A percentile compares a stretch with the other conserved stretches of the same genome.
phyloP scores from a whole-genome alignment of 495 filamentous ascomycete species.

The Tuber indicum region DNA sequence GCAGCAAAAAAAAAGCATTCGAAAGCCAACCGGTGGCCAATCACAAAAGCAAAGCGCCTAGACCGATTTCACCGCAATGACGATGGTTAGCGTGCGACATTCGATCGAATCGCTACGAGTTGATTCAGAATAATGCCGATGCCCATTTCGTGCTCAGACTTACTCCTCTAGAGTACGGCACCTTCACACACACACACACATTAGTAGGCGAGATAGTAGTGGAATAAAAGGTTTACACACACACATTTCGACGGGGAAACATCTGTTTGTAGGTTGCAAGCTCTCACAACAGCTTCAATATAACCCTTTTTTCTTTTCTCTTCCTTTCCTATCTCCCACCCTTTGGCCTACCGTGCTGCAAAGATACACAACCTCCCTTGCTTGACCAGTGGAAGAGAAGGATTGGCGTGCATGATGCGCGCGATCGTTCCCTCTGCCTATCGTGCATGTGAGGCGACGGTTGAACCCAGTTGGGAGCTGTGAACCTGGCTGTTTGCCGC shows the following conservation, averaged over 20 bases:
- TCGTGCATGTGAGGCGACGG: background rate
- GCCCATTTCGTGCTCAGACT: background rate
- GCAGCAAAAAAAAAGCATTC: background rate
- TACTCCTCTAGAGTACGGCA: background rate
- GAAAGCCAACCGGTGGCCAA: background rate
- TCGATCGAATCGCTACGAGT: background rate
- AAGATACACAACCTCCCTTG: background rate
- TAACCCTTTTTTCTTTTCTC: background rate
- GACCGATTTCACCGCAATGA: conserved; percentile 1
- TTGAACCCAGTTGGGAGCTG: background rate
- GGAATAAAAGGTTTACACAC: background rate
- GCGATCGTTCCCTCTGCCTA: background rate
- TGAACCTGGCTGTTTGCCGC: background rate
- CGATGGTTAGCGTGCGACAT: background rate
- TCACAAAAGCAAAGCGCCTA: background rate
- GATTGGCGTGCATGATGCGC: background rate
- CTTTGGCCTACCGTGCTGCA: background rate
- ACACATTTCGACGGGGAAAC: background rate
- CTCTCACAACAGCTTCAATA: no score
- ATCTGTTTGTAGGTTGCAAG: background rate
- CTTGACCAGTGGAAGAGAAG: background rate
- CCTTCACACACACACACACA: background rate
- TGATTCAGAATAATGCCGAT: background rate
- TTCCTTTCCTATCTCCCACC: background rate
- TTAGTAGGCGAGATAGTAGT: no score